Percentiles rank a stretch among this genome's conserved stretches.
Conservation (phyloP, 306 rosid species). For the Castanospermum australe region DNA sequence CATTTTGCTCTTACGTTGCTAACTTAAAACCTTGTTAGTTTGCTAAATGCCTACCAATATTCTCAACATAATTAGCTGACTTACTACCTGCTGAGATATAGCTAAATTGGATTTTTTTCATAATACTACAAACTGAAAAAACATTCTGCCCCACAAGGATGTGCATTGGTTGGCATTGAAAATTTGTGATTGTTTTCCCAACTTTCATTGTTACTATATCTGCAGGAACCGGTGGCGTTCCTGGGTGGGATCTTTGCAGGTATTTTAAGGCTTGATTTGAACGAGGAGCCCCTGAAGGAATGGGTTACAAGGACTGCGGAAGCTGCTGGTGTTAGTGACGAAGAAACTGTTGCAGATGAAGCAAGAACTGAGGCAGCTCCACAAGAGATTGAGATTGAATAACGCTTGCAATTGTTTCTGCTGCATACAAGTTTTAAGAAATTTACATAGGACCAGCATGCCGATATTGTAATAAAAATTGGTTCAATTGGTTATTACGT, state of each 20-base stretch:
- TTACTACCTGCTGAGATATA: neutral
- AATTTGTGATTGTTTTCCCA: neutral
- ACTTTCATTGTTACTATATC: neutral
- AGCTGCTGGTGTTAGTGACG: constrained; percentile 64
- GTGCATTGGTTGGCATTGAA: neutral
- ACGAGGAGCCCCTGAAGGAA: constrained; percentile 89
- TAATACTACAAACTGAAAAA: constrained; percentile 5
- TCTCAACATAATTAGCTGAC: neutral
- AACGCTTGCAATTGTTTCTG: constrained; percentile 9
- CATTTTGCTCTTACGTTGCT: neutral
- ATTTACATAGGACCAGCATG: constrained; percentile 10
- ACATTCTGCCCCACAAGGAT: neutral
- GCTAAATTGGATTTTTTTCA: neutral
- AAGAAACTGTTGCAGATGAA: constrained; percentile 52
- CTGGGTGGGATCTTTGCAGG: constrained; percentile 92
- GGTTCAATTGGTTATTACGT: neutral
- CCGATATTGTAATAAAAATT: neutral
- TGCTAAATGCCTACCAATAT: neutral
- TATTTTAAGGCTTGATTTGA: constrained; percentile 77
- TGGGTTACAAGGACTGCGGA: constrained; percentile 87
- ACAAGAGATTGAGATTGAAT: constrained; percentile 84
- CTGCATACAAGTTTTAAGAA: neutral
- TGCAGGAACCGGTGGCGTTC: constrained; percentile 93
- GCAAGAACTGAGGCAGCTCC: constrained; percentile 60
- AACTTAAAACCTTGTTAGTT: constrained; percentile 2